These are phyloP conservation scores for Crithidia brevicula DNA, from an alignment of 208 protist genomes.

Conservation along the genomic window DNA sequence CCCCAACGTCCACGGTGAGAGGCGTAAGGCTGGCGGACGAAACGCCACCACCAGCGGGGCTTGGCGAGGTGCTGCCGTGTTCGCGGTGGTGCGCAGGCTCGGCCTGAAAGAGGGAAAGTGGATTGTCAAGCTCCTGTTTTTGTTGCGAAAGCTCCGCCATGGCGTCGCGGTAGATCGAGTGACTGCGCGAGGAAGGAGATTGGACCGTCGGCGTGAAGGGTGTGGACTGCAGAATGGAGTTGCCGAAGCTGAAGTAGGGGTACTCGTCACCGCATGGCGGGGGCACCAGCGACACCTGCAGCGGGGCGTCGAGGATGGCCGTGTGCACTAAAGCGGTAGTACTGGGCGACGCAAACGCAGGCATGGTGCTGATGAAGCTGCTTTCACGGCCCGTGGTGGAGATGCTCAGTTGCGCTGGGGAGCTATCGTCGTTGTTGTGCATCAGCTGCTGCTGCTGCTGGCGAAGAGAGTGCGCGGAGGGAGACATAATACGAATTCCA, in stretches of 20 bases:
- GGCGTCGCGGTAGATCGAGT: slow-evolving; percentile 32
- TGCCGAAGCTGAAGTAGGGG: slow-evolving; percentile 29
- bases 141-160: slow-evolving; percentile 25
- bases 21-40: slow-evolving; percentile 9
- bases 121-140: slow-evolving; percentile 25
- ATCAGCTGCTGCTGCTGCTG: slow-evolving; percentile 10
- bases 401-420: slow-evolving; percentile 26
- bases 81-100: not conserved
- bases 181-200: slow-evolving; percentile 13
- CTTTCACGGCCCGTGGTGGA: slow-evolving; percentile 19
- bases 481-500: slow-evolving; percentile 17
- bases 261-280: slow-evolving; percentile 17
- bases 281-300: slow-evolving; percentile 32
- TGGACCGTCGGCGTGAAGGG: slow-evolving; percentile 19
- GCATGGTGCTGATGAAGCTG: slow-evolving; percentile 14
- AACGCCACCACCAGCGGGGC: not conserved
- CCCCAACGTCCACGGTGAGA: not conserved
- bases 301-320: slow-evolving; percentile 37
- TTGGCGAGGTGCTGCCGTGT: slow-evolving; percentile 3
- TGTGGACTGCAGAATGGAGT: slow-evolving; percentile 30
- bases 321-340: slow-evolving; percentile 11
- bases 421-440: slow-evolving; percentile 18
- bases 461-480: slow-evolving; percentile 16
- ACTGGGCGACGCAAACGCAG: slow-evolving; percentile 5
- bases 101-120: slow-evolving; percentile 3